Evolutionary conservation across 148 eudicot genomes (phyloP).

Genomic region (Pouteria glomerata): DNA sequence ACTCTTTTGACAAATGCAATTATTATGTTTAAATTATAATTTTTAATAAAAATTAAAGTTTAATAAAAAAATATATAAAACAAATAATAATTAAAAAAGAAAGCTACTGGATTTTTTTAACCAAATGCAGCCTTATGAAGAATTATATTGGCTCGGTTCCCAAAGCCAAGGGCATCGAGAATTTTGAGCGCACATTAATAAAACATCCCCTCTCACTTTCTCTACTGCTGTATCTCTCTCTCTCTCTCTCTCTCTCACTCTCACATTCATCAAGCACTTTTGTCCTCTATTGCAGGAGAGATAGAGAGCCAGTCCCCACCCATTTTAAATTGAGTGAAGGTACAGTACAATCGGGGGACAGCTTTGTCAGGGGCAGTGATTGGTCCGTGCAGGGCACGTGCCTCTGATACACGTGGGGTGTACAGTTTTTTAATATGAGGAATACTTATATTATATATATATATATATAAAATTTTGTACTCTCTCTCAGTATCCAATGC

Average conservation of each 20-base stretch:
- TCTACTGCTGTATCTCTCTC: neutral
- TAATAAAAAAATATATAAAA: too few relatives aligned
- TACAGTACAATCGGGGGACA: conserved; percentile 35
- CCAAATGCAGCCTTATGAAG: too few relatives aligned
- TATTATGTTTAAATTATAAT: too few relatives aligned
- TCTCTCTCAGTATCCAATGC: conserved; percentile 59
- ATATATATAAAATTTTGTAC: too few relatives aligned
- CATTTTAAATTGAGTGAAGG: conserved; percentile 21
- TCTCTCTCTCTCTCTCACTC: conserved; percentile 16
- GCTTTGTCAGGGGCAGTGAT: conserved; percentile 22
- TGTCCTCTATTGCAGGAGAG: conserved; percentile 39
- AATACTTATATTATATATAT: too few relatives aligned
- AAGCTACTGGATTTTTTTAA: too few relatives aligned
- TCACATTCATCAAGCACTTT: conserved; percentile 49
- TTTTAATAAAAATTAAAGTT: too few relatives aligned
- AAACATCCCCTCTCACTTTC: neutral
- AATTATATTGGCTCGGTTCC: too few relatives aligned
- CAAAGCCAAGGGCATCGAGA: too few relatives aligned
- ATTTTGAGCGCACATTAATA: too few relatives aligned
- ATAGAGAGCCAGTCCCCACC: conserved; percentile 5
- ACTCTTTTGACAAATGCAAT: too few relatives aligned
- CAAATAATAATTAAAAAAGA: too few relatives aligned
- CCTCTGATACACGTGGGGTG: conserved; percentile 29
- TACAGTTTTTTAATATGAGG: neutral
- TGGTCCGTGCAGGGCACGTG: conserved; percentile 43